Percentiles rank a stretch among this genome's conserved stretches.
Evolutionary conservation across 139 green algal species (phyloP).

Genomic region (Coelastrella sp.): DNA sequence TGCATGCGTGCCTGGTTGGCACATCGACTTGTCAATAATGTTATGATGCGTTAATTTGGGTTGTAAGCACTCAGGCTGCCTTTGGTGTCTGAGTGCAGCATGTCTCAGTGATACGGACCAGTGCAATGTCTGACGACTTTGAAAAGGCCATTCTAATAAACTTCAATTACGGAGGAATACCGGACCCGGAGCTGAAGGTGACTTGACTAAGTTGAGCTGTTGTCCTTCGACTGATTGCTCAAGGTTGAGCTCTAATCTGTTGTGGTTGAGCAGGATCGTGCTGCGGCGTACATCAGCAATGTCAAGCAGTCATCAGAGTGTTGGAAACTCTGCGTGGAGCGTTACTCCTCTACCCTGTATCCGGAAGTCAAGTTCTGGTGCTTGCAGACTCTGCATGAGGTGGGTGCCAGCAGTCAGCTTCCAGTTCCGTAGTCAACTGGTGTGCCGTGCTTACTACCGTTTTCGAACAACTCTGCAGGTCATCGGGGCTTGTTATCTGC

Average conservation of each 20-base stretch:
- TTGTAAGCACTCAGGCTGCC: conserved; percentile 4
- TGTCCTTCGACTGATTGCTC: background rate
- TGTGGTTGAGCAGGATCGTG: conserved; percentile 67
- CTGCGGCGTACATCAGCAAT: conserved; percentile 72
- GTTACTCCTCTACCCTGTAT: conserved; percentile 74
- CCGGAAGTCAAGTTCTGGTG: conserved; percentile 98
- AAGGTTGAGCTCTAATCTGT: background rate
- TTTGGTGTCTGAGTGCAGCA: conserved; percentile 8
- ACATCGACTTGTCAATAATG: too few species aligned
- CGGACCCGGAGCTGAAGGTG: conserved; percentile 63
- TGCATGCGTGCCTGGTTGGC: too few species aligned
- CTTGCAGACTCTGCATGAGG: conserved; percentile 91
- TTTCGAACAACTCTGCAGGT: conserved; percentile 37
- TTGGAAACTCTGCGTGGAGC: conserved; percentile 85
- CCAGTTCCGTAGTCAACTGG: background rate
- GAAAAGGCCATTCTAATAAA: conserved; percentile 91
- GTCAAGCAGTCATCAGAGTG: conserved; percentile 68
- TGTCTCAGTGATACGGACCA: background rate
- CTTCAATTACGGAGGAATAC: conserved; percentile 86
- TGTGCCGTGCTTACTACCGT: background rate
- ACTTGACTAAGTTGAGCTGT: background rate
- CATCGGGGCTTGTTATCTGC: conserved; percentile 50
- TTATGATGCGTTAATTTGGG: too few species aligned
- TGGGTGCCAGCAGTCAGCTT: conserved; percentile 34
- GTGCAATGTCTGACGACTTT: conserved; percentile 87